A percentile compares a stretch with the other conserved stretches of the same genome.
These are phyloP conservation scores for Litchi chinensis DNA, from an alignment of 345 rosid genomes.

Conservation along the genomic window DNA sequence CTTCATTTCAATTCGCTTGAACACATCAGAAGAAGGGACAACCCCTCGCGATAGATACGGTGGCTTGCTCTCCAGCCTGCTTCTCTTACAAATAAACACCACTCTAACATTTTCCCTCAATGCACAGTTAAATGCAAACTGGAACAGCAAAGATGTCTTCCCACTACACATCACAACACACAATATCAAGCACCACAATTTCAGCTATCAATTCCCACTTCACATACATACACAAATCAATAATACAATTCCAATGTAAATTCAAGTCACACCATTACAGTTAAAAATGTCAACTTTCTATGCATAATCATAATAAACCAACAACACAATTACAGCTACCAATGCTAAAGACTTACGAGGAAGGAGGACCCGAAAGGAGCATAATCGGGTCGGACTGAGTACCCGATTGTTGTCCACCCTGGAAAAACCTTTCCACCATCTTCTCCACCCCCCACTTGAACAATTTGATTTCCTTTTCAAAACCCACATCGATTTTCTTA, in stretches of 20 bases:
- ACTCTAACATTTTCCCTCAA: conserved; percentile 33
- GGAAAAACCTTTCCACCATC: conserved; percentile 60
- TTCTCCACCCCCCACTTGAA: not conserved
- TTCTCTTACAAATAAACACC: conserved; percentile 72
- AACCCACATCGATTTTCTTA: not conserved
- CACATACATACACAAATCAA: not conserved
- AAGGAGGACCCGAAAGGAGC: conserved; percentile 80
- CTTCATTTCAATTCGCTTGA: conserved; percentile 79
- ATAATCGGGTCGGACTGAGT: conserved; percentile 30
- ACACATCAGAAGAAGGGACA: conserved; percentile 58
- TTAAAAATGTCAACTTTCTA: no score
- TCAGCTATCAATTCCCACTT: not conserved
- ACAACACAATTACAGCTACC: not conserved
- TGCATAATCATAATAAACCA: no score
- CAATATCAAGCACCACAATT: not conserved
- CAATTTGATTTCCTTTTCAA: not conserved
- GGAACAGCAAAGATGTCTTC: conserved; percentile 82
- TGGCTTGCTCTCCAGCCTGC: conserved; percentile 59
- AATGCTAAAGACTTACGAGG: conserved; percentile 44
- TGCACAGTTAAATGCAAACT: conserved; percentile 67
- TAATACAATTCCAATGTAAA: not conserved
- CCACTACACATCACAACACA: conserved; percentile 49
- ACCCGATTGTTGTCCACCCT: conserved; percentile 19
- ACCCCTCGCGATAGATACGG: conserved; percentile 81
- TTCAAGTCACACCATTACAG: no score